Evolutionary conservation across 495 filamentous ascomycete species (phyloP).

Genomic region (Aspergillus funiculosus): DNA sequence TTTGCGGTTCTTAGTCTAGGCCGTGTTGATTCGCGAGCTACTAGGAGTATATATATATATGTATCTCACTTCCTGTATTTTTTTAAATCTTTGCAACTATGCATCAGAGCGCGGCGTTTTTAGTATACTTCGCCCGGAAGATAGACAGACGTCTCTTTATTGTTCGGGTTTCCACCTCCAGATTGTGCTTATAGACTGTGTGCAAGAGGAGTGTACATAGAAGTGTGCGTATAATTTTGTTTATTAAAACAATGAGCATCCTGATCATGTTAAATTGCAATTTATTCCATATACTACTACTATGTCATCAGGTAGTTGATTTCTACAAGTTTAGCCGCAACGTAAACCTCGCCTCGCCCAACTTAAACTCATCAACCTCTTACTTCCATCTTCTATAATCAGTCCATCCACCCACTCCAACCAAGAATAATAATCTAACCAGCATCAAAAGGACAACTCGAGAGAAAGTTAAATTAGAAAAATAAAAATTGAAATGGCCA

Average conservation of each 20-base stretch:
- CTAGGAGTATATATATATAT: not conserved
- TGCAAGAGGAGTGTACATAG: constrained; percentile 6
- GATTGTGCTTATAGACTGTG: constrained; percentile 4
- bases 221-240: too few relatives aligned
- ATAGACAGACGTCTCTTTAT: not conserved
- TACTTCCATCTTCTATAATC: not conserved
- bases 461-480: not conserved
- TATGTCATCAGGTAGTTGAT: too few relatives aligned
- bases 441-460: not conserved
- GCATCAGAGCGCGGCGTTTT: constrained; percentile 3
- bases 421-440: not conserved
- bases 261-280: too few relatives aligned
- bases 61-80: constrained; percentile 1
- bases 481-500: constrained; percentile 7
- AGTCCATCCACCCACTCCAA: not conserved
- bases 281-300: too few relatives aligned
- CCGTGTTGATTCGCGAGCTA: not conserved
- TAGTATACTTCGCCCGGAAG: not conserved
- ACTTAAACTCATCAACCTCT: not conserved
- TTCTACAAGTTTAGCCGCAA: too few relatives aligned
- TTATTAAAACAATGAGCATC: too few relatives aligned
- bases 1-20: too few relatives aligned
- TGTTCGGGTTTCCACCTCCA: not conserved
- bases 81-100: not conserved
- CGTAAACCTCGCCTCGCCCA: too few relatives aligned